Evolutionary conservation across 169 alveolate species (phyloP), one percentile per base, ranked within the genome.

Genomic region (Cyclospora cayetanensis): DNA sequence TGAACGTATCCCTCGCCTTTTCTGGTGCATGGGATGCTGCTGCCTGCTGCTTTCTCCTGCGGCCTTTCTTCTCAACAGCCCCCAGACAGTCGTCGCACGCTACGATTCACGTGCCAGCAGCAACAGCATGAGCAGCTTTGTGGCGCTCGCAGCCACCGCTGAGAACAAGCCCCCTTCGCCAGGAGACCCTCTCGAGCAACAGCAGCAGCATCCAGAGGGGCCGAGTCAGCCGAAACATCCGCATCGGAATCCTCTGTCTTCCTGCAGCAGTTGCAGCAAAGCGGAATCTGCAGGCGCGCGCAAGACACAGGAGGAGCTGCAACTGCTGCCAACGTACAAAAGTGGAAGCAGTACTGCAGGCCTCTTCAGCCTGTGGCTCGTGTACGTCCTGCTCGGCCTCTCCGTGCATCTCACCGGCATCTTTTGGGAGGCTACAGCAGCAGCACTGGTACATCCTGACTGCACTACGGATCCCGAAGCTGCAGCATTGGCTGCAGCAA

Each of bases 171-270:
- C n/a, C n/a, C n/a, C n/a, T n/a, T n/a, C n/a, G n/a, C n/a, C n/a
- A n/a, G n/a, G n/a, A n/a, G n/a, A n/a, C n/a, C n/a, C n/a, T n/a
- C n/a, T n/a, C n/a, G n/a, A 70, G 83, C 83, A 34, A 53, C 83
- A 34, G 83, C 83, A 70, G 83, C 83, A 70, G 46, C 83, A 70
- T 46, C 83, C 31, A 53, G 31, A 4, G 46, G 42, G 35, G 27
- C n/a, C n/a, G n/a, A n/a, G n/a, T n/a, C n/a, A n/a, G n/a, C n/a
- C n/a, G n/a, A n/a, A n/a, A n/a, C n/a, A n/a, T n/a, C n/a, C n/a
- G n/a, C n/a, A n/a, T n/a, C n/a, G n/a, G n/a, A n/a, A n/a, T n/a
- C n/a, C n/a, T n/a, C 31, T 12, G 34, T 5, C 72, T 60, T 60
- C 31, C 60, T 15, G 60, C n/a, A n/a, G n/a, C n/a, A n/a, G n/a